phyloP scores from a whole-genome alignment of 192 early-diverging fungal genomes.

The Coemansia sp. region DNA sequence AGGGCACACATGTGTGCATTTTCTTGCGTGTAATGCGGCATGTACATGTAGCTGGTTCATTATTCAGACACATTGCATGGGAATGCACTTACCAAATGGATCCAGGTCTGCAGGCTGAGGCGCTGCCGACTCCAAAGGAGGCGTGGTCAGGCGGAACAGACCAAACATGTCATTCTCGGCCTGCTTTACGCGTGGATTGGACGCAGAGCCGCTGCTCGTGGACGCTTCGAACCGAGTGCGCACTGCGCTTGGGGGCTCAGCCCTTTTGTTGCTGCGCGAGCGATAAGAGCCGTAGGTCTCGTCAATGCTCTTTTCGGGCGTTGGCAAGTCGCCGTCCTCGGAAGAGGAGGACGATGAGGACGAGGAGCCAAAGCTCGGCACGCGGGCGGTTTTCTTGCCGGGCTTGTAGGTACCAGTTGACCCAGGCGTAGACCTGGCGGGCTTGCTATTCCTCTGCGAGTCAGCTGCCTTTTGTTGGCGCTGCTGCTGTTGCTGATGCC shows the following conservation, averaged over 20 bases:
- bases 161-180: slow-evolving; percentile 12
- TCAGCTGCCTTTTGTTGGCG: neutral
- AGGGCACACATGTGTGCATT: too few relatives aligned
- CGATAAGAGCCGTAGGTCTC: slow-evolving; percentile 4
- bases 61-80: too few relatives aligned
- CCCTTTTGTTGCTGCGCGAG: slow-evolving; percentile 4
- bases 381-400: slow-evolving; percentile 2
- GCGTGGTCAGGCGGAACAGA: slow-evolving; percentile 25
- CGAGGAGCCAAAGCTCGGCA: neutral
- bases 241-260: neutral
- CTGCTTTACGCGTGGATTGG: neutral
- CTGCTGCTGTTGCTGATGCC: slow-evolving; percentile 2
- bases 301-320: slow-evolving; percentile 28
- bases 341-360: too few relatives aligned
- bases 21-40: too few relatives aligned
- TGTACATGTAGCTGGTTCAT: too few relatives aligned
- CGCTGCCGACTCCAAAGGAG: slow-evolving; percentile 15
- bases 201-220: neutral
- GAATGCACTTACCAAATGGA: slow-evolving; percentile 49
- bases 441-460: neutral
- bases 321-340: slow-evolving; percentile 18
- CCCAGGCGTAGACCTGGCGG: neutral
- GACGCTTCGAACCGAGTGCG: neutral
- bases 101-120: slow-evolving; percentile 26
- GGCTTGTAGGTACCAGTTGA: neutral